phyloP scores from a whole-genome alignment of 176 grass and related monocot species.

The Melocanna baccifera region DNA sequence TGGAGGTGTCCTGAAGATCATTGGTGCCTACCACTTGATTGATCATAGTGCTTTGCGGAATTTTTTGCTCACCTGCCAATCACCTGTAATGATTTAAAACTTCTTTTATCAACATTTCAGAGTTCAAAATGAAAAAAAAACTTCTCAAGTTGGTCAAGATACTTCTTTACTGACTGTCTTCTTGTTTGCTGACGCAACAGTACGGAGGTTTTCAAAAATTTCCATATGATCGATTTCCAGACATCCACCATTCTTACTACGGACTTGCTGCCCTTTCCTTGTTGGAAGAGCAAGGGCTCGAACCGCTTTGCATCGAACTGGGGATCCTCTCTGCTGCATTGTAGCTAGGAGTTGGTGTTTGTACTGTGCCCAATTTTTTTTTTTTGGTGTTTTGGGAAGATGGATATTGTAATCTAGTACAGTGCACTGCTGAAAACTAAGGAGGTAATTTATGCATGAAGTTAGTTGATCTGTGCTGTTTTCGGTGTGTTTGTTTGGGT shows the following conservation, averaged over 20 bases:
- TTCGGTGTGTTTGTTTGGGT: background rate
- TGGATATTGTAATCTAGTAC: background rate
- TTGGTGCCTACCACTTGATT: constrained; percentile 65
- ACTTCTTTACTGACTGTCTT: constrained; percentile 2
- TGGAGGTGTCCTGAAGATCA: constrained; percentile 80
- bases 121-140: background rate
- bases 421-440: background rate
- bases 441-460: background rate
- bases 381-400: background rate
- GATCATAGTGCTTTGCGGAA: constrained; percentile 42
- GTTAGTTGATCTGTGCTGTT: background rate
- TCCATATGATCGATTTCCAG: constrained; percentile 33
- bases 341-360: constrained; percentile 16
- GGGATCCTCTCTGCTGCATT: constrained; percentile 40
- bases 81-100: constrained; percentile 38
- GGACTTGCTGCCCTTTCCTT: constrained; percentile 76
- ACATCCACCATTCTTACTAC: constrained; percentile 81
- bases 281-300: constrained; percentile 57
- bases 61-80: constrained; percentile 85
- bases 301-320: constrained; percentile 49
- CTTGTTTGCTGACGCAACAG: constrained; percentile 27
- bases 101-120: background rate
- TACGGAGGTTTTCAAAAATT: constrained; percentile 80
- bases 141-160: background rate
- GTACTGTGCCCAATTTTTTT: background rate